Percentiles rank a stretch among this genome's conserved stretches.
Conservation (phyloP, 2,329 filamentous ascomycete species). For the Tolypocladium nubicola region DNA sequence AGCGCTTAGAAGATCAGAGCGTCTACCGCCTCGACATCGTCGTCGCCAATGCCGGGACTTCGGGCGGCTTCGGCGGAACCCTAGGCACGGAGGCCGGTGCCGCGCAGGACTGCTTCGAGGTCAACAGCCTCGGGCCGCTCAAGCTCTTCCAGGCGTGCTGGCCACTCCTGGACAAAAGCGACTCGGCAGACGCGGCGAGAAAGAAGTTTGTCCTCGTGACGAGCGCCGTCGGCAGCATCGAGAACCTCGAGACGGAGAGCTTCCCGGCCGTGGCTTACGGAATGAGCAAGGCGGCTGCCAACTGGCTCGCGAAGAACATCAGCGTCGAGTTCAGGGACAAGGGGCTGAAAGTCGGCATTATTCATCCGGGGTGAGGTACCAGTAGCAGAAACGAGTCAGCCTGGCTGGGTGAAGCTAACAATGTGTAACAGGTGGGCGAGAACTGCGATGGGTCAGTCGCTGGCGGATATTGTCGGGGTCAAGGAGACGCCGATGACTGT, state of each 20-base stretch:
- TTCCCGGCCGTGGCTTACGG: slow-evolving; percentile 29
- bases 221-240: slow-evolving; percentile 7
- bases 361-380: slow-evolving; percentile 17
- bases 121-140: slow-evolving; percentile 8
- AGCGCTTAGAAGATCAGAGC: neutral
- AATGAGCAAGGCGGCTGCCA: slow-evolving; percentile 26
- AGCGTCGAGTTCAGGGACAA: slow-evolving; percentile 17
- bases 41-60: slow-evolving; percentile 38
- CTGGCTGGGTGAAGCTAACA: neutral
- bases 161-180: slow-evolving; percentile 20
- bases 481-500: slow-evolving; percentile 4
- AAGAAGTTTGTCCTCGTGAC: slow-evolving; percentile 8
- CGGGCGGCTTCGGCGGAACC: neutral
- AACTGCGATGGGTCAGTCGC: slow-evolving; percentile 6
- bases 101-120: slow-evolving; percentile 4
- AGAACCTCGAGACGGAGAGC: slow-evolving; percentile 9
- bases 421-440: slow-evolving; percentile 5
- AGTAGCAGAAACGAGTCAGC: too few relatives aligned
- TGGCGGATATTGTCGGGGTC: slow-evolving; percentile 4
- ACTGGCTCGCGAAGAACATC: slow-evolving; percentile 20
- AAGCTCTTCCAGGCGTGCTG: slow-evolving; percentile 4
- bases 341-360: slow-evolving; percentile 19
- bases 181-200: neutral
- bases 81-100: slow-evolving; percentile 1
- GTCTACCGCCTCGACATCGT: too few relatives aligned